Evolutionary conservation across 2,329 filamentous ascomycete species (phyloP).

Genomic region (Chaetothyriales sp.): DNA sequence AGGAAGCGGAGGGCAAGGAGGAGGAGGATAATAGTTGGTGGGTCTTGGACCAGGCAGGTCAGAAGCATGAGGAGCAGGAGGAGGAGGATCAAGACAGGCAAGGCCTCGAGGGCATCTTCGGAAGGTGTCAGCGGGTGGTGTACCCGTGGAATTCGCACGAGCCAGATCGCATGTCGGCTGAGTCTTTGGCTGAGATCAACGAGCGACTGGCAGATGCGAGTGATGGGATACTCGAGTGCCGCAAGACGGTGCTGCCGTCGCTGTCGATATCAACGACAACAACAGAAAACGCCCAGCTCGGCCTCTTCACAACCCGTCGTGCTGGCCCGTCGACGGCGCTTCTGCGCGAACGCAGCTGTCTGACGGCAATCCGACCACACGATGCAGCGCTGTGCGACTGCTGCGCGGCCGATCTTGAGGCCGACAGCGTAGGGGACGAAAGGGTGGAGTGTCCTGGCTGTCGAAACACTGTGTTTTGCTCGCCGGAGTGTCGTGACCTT

Average conservation of each 20-base stretch:
- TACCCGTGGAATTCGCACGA: constrained; percentile 51
- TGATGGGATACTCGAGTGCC: constrained; percentile 69
- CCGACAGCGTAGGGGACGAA: constrained; percentile 33
- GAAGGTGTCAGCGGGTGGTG: constrained; percentile 36
- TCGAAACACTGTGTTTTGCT: constrained; percentile 44
- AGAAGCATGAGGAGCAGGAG: constrained; percentile 16
- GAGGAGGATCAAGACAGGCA: constrained; percentile 3
- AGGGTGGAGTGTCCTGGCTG: constrained; percentile 19
- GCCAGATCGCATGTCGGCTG: constrained; percentile 40
- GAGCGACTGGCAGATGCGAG: constrained; percentile 44
- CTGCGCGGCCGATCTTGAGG: constrained; percentile 59
- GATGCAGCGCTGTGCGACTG: constrained; percentile 82
- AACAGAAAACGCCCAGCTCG: constrained; percentile 54
- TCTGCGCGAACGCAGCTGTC: constrained; percentile 65
- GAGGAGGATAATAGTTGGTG: constrained; percentile 9
- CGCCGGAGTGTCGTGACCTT: constrained; percentile 38
- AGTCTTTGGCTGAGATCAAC: constrained; percentile 55
- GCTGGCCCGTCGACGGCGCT: constrained; percentile 62
- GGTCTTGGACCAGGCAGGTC: not conserved
- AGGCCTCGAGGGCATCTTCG: constrained; percentile 12
- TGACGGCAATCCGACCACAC: constrained; percentile 78
- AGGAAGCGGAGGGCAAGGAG: constrained; percentile 9
- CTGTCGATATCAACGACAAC: constrained; percentile 13
- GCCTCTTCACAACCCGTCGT: constrained; percentile 74
- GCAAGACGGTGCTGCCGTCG: constrained; percentile 51